These are phyloP conservation scores for Schizosaccharomyces pombe DNA, from an alignment of 805 yeast species.

Conservation along the genomic window DNA sequence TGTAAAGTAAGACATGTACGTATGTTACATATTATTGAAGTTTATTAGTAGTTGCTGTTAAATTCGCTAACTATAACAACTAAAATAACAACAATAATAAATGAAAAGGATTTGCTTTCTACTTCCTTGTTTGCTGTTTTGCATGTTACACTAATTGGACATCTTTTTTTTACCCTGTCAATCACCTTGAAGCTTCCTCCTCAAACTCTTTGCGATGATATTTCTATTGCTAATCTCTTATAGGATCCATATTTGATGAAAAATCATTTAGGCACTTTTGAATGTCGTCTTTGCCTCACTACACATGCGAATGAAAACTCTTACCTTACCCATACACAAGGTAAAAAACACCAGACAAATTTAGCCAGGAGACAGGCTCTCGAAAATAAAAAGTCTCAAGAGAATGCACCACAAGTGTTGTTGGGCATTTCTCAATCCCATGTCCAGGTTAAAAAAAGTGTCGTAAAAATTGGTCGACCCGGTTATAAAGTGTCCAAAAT, in stretches of 20 bases:
- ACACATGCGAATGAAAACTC: slow-evolving; percentile 60
- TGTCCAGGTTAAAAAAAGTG: slow-evolving; percentile 23
- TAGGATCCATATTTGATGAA: slow-evolving; percentile 62
- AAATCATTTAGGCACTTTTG: slow-evolving; percentile 64
- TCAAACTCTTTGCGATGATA: no score
- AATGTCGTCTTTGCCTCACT: slow-evolving; percentile 66
- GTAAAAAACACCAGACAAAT: slow-evolving; percentile 57
- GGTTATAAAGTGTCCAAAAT: slow-evolving; percentile 43
- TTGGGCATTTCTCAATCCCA: slow-evolving; percentile 13
- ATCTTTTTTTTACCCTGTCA: no score
- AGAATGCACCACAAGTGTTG: slow-evolving; percentile 5
- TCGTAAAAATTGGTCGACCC: slow-evolving; percentile 51
- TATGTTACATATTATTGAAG: no score
- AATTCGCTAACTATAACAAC: no score
- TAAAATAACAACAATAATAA: no score
- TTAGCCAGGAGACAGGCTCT: slow-evolving; percentile 31
- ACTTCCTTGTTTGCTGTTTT: no score
- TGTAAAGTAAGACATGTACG: slow-evolving; percentile 52
- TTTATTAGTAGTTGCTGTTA: no score
- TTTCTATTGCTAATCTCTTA: no score
- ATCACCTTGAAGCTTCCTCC: no score
- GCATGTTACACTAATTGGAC: no score
- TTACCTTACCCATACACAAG: slow-evolving; percentile 63
- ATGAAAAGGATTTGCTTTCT: no score
- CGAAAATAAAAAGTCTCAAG: slow-evolving; percentile 9